Evolutionary conservation across 2,329 filamentous ascomycete species (phyloP).

Genomic region (Microdochium nivale): DNA sequence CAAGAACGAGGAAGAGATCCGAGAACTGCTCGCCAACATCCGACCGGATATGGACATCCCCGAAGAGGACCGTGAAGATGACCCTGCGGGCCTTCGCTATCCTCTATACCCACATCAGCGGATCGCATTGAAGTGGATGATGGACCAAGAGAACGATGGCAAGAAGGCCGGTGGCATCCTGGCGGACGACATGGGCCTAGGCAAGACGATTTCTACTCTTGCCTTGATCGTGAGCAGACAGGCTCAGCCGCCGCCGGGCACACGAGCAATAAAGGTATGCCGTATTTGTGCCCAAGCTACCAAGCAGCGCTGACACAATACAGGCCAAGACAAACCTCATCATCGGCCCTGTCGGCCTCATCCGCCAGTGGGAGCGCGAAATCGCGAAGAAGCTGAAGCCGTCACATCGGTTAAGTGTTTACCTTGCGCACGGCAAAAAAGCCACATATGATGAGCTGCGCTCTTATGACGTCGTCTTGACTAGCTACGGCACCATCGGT

Average conservation of each 20-base stretch:
- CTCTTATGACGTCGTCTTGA: conserved; percentile 64
- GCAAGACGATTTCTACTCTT: conserved; percentile 77
- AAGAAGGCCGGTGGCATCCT: conserved; percentile 72
- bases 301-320: conserved; percentile 3
- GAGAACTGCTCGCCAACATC: conserved; percentile 63
- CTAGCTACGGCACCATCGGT: conserved; percentile 65
- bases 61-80: conserved; percentile 54
- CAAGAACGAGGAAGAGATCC: conserved; percentile 53
- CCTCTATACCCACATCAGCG: conserved; percentile 76
- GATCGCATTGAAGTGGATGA: conserved; percentile 68
- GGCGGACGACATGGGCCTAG: conserved; percentile 75
- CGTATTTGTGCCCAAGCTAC: background rate
- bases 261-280: conserved; percentile 27
- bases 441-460: conserved; percentile 52
- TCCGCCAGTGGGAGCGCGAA: conserved; percentile 80
- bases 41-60: conserved; percentile 60
- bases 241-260: conserved; percentile 41
- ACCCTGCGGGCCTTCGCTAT: conserved; percentile 59
- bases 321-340: conserved; percentile 68
- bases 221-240: conserved; percentile 55
- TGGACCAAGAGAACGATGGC: conserved; percentile 60
- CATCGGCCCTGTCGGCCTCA: conserved; percentile 68
- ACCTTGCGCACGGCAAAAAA: conserved; percentile 61
- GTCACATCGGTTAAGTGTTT: conserved; percentile 51
- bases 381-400: conserved; percentile 60